Base-by-base conservation (phyloP, 2,329 filamentous ascomycete species). In the Penicillium decumbens region DNA sequence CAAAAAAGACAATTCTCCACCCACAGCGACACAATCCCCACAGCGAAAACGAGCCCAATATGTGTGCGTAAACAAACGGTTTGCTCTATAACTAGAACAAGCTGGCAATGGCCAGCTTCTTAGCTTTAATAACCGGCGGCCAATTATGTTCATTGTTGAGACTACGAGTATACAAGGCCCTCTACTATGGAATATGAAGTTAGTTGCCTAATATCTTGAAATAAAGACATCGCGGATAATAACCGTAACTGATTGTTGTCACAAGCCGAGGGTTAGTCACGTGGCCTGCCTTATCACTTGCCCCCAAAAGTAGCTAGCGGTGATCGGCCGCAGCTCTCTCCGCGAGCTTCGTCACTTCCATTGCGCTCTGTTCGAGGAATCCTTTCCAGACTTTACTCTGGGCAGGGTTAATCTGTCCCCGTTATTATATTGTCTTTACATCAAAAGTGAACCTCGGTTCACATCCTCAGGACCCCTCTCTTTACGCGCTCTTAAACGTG, bases 261-360 rank as follows among this genome's bases (percentile, higher is more conserved):
- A 23, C 20, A 23, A 23, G 18, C 15, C 10, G 18, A 43, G 25
- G 43, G 27, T 8, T 45, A 24, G n/a, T 50, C 50, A 53, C 47
- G 53, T 55, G 53, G 4, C 10, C 39, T 35, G 28, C 49, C 52
- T 55, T 55, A 53, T 53, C 53, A 47, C 15, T 28, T 25, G 30
- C 28, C 33, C 41, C 57, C 54, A n/a, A 50, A 59, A 49, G 9
- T 29, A 54, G 58, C 43, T 60, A 60, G 58, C 56, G 52, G 53
- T 50, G 50, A 59, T 60, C 58, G 49, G 47, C 38, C 50, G 51
- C 48, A 59, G 57, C 55, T 55, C 47, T 58, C 51, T 54, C 59
- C 56, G 56, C 50, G 57, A 60, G 56, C 59, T 61, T 60, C 54
- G 53, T 58, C 53, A 55, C 58, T 49, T 56, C 53, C 41, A 27